Evolutionary conservation across 1,284 basidiomycete species (phyloP).

Genomic region (Melampsora abietis-canadensis): DNA sequence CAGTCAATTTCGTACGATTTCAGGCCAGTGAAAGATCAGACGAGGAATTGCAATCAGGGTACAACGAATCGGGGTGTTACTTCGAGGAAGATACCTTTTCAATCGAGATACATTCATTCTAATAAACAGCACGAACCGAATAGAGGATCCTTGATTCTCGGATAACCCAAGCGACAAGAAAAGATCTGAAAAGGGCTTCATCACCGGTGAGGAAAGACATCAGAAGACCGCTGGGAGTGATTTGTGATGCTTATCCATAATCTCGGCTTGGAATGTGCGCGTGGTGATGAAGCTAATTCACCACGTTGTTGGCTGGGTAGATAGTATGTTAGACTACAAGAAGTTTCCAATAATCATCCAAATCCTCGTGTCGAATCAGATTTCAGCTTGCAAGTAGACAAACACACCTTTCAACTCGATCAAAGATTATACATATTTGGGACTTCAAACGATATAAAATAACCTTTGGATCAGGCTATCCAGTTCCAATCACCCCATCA

Average conservation of each 20-base stretch:
- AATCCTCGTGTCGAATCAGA: background rate
- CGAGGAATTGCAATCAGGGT: too few species aligned
- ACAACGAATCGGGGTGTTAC: too few species aligned
- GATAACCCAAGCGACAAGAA: too few species aligned
- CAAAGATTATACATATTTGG: background rate
- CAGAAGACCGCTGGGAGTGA: too few species aligned
- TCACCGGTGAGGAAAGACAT: too few species aligned
- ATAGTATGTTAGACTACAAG: background rate
- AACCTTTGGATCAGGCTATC: background rate
- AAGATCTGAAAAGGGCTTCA: too few species aligned
- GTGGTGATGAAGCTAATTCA: background rate
- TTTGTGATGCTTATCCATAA: background rate
- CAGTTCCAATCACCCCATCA: background rate
- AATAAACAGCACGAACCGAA: too few species aligned
- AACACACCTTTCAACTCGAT: background rate
- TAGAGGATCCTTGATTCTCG: too few species aligned
- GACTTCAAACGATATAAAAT: background rate
- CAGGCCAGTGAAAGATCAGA: too few species aligned
- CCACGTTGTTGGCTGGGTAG: background rate
- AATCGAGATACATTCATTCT: too few species aligned
- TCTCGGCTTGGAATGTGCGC: background rate
- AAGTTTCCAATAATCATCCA: background rate
- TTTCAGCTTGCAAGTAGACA: background rate
- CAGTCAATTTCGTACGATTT: too few species aligned
- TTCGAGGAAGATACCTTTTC: too few species aligned